Evolutionary conservation across 495 filamentous ascomycete species (phyloP), one percentile per base, ranked within the genome.

Genomic region (Amphirosellinia nigrospora): DNA sequence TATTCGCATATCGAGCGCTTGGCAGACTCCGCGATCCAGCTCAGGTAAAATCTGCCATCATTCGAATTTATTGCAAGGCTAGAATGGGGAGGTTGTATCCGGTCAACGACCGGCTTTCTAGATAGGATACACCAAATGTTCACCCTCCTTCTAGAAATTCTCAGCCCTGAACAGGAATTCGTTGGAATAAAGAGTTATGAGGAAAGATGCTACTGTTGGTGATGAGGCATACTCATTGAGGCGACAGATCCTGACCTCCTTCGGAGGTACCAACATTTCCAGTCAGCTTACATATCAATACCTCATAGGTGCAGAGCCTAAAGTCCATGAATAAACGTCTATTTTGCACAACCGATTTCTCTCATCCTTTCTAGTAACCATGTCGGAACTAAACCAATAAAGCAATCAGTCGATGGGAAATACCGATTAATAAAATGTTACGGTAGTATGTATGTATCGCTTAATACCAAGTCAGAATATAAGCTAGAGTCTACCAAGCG

Each of bases 331-430:
- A 15, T 36, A 34, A 55, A 56, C 6, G 5, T 32, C 26, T 13
- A 32, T 26, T 28, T 52, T 28, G n/a, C 34, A 36, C 26, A 56
- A 56, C 28, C 1, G 1, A 34, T 19, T 2, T 34, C 28, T 36
- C 53, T 56, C 7, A 7, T 13, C 30, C 3, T 7, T 56, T 7
- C 6, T n/a, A 56, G 53, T 32, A 23, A 28, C 11, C 23, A 10
- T 28, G 11, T 50, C 3, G 15, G 3, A 13, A 11, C 48, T 28
- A 21, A 59, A 6, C 19, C 5, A 7, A 23, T 59, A 10, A n/a
- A 39, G 28, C n/a, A 39, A 39, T 23, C 34, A 16, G 38, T 58
- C 30, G 55, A 58, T 58, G 32, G 55, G 55, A 58, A 58, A 58
- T 16, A 16, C 55, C 19, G 30, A n/a, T 38, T 58, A 32, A 21